phyloP scores from a whole-genome alignment of 2,329 filamentous ascomycete genomes.

The Ambrosiella beaveri region DNA sequence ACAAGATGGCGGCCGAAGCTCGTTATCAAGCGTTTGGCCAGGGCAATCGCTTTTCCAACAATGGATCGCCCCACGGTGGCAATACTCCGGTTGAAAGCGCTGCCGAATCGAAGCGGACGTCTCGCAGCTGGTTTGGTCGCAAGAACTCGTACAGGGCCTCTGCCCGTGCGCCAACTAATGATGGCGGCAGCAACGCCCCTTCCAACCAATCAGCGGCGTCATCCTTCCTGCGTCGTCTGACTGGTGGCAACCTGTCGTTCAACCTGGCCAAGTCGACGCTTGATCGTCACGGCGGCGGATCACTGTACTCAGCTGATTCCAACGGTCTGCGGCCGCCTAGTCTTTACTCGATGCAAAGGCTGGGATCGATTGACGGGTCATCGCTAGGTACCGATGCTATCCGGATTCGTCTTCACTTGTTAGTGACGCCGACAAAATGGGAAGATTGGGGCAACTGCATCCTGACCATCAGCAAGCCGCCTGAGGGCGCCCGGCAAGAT shows the following conservation, averaged over 20 bases:
- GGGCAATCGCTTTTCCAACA: slow-evolving; percentile 23
- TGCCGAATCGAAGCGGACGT: slow-evolving; percentile 20
- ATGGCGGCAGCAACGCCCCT: slow-evolving; percentile 51
- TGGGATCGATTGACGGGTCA: slow-evolving; percentile 27
- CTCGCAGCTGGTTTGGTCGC: slow-evolving; percentile 42
- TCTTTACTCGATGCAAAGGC: slow-evolving; percentile 23
- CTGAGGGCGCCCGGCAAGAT: slow-evolving; percentile 39
- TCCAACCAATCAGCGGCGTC: slow-evolving; percentile 47
- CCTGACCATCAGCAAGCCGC: slow-evolving; percentile 67
- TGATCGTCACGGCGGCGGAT: slow-evolving; percentile 37
- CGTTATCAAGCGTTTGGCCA: slow-evolving; percentile 56
- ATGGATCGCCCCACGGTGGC: slow-evolving; percentile 16
- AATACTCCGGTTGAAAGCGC: background rate
- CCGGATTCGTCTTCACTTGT: slow-evolving; percentile 71
- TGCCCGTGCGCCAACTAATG: slow-evolving; percentile 45
- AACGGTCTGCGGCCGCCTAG: slow-evolving; percentile 40
- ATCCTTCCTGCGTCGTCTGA: slow-evolving; percentile 67
- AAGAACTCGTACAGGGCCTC: slow-evolving; percentile 49
- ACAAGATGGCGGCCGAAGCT: slow-evolving; percentile 46
- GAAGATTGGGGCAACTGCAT: slow-evolving; percentile 75
- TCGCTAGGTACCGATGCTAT: slow-evolving; percentile 58
- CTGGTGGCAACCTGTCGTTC: slow-evolving; percentile 53
- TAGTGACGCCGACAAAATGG: slow-evolving; percentile 66
- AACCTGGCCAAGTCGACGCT: slow-evolving; percentile 70
- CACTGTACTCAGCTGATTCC: slow-evolving; percentile 42